These are phyloP conservation scores for Podospora pseudocomata DNA, from an alignment of 495 filamentous ascomycete species.

Conservation along the genomic window DNA sequence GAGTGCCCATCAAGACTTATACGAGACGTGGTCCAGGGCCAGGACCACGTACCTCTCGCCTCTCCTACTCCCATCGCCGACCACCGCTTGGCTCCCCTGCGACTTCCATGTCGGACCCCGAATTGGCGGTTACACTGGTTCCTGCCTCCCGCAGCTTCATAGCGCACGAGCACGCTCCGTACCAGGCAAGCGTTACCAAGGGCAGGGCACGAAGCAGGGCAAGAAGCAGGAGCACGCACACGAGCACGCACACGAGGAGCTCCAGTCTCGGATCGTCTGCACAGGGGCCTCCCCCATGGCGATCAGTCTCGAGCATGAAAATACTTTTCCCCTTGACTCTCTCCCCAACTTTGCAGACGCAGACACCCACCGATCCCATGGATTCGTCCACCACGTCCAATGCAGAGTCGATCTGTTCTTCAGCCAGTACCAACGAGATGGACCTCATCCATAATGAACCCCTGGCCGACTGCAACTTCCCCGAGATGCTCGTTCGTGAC, in stretches of 20 bases:
- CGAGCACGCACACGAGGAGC: constrained; percentile 7
- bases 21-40: constrained; percentile 3
- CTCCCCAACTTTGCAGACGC: constrained; percentile 10
- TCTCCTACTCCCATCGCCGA: neutral
- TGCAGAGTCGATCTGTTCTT: neutral
- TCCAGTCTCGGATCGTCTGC: constrained; percentile 21
- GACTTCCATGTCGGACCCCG: constrained; percentile 24
- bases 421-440: constrained; percentile 14
- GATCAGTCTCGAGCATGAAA: constrained; percentile 26
- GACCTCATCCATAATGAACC: constrained; percentile 17
- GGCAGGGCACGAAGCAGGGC: neutral
- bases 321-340: constrained; percentile 17
- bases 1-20: constrained; percentile 9
- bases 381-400: constrained; percentile 5
- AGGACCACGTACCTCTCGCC: neutral
- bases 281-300: constrained; percentile 27
- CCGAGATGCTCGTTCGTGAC: constrained; percentile 44
- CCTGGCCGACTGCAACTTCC: constrained; percentile 37
- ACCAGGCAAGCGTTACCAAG: neutral
- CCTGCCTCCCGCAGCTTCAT: constrained; percentile 14
- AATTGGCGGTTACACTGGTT: constrained; percentile 26
- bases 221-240: neutral
- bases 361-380: constrained; percentile 1
- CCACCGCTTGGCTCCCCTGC: constrained; percentile 12
- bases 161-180: neutral